Evolutionary conservation across 2,329 filamentous ascomycete genomes (phyloP), one percentile per base, ranked within the genome.

Genomic region (Alternaria angustiovoidea): DNA sequence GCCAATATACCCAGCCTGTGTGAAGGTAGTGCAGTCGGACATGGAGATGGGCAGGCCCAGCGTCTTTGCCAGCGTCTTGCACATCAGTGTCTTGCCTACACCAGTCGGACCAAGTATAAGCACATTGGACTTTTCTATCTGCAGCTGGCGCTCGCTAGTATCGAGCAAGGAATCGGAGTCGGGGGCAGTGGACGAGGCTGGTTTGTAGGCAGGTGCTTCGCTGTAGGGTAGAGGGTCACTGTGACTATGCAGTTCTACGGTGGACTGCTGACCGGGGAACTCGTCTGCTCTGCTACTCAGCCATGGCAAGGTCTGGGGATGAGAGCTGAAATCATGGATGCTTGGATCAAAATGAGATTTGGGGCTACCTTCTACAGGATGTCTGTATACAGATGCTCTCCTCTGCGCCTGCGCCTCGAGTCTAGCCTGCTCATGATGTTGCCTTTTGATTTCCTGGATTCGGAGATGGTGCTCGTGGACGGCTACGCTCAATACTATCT

Each of bases 391-490:
- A 69, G 90, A 86, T 62, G 94, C 91, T 63, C 88, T 85, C 58
- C 90, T 84, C 73, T 90, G 88, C 61, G 88, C 86, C 75, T 93
- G 91, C 42, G 91, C 87, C 71, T 90, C 82, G 51, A 88, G 75
- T 79, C 91, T 91, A 63, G 93, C 90, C 43, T 92, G 88, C 71
- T 97, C 93, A 55, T 94, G 88, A 66, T 95, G 88, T 60, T 90
- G 88, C 49, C 93, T 85, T 71, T 93, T 86, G 24, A 90, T 74
- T 78, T 91, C 89, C 70, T 94, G 89, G 61, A 97, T 87, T 47
- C 92, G 88, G 79, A 97, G 93, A 75, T 98, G 97, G 77, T 99
- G 95, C 75, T 98, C 97, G 82, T 96, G 97, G 28, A 99, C 91
- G 7, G 94, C 93, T 4, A 94, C 90, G 65, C 93, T 95, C 65